Evolutionary conservation across 2,329 filamentous ascomycete species (phyloP).

Genomic region (Dothideomycetidae sp.): DNA sequence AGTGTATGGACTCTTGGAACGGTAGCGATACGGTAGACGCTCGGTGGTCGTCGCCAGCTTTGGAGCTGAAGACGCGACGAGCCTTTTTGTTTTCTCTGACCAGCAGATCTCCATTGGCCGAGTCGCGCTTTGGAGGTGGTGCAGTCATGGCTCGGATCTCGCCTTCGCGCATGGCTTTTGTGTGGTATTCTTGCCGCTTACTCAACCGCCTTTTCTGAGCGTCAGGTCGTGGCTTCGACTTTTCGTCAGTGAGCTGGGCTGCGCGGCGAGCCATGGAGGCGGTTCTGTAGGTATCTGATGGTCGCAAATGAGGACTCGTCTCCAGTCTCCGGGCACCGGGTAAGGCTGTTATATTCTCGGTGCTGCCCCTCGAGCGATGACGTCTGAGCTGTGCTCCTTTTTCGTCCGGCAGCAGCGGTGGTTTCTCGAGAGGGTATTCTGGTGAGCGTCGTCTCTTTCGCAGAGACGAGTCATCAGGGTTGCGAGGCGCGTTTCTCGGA

Average conservation of each 20-base stretch:
- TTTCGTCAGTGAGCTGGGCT: conserved; percentile 42
- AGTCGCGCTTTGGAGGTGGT: conserved; percentile 44
- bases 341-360: conserved; percentile 32
- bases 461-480: conserved; percentile 8
- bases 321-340: conserved; percentile 27
- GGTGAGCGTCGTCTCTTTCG: conserved; percentile 8
- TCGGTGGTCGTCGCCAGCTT: conserved; percentile 31
- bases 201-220: conserved; percentile 56
- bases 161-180: conserved; percentile 52
- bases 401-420: conserved; percentile 2
- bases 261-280: conserved; percentile 12
- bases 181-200: conserved; percentile 58
- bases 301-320: conserved; percentile 35
- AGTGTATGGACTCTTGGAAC: conserved; percentile 58
- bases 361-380: conserved; percentile 18
- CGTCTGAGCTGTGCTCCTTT: conserved; percentile 4
- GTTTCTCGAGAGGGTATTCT: conserved; percentile 3
- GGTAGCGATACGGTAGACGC: conserved; percentile 62
- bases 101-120: conserved; percentile 39
- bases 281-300: conserved; percentile 25
- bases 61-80: conserved; percentile 46
- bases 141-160: conserved; percentile 78
- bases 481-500: conserved; percentile 3
- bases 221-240: conserved; percentile 38
- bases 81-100: conserved; percentile 53